A percentile compares a stretch with the other conserved stretches of the same genome.
phyloP scores from a whole-genome alignment of 2,329 filamentous ascomycete species.

The Sporothrix brasiliensis region DNA sequence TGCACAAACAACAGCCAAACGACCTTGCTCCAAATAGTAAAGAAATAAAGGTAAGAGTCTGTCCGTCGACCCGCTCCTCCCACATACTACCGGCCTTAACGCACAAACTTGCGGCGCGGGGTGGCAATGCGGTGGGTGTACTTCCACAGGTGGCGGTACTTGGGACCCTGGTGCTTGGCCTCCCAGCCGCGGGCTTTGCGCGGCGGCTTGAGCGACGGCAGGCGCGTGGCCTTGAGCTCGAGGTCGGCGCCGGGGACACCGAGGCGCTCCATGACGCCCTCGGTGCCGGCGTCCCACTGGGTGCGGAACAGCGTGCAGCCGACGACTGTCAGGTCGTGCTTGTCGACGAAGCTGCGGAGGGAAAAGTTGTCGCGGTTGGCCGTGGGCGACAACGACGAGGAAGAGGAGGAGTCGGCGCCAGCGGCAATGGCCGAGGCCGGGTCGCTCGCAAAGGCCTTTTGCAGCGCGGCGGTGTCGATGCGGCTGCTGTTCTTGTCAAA shows the following conservation, averaged over 20 bases:
- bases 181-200: slow-evolving; percentile 67
- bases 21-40: background rate
- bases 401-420: slow-evolving; percentile 3
- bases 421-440: slow-evolving; percentile 30
- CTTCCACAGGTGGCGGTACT: slow-evolving; percentile 67
- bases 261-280: slow-evolving; percentile 81
- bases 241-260: slow-evolving; percentile 75
- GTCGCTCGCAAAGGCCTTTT: slow-evolving; percentile 49
- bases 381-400: background rate
- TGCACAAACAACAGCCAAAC: background rate
- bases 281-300: slow-evolving; percentile 85
- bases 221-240: slow-evolving; percentile 80
- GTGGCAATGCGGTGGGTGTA: slow-evolving; percentile 61
- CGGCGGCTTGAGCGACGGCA: slow-evolving; percentile 67
- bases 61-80: background rate
- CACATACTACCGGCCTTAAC: slow-evolving; percentile 30
- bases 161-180: slow-evolving; percentile 65
- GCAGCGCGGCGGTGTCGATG: slow-evolving; percentile 62
- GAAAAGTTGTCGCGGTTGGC: slow-evolving; percentile 67
- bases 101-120: slow-evolving; percentile 39
- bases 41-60: background rate
- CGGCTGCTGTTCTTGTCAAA: slow-evolving; percentile 52
- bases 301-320: slow-evolving; percentile 87
- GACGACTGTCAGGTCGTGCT: slow-evolving; percentile 69
- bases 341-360: slow-evolving; percentile 72